phyloP scores from a whole-genome alignment of 179 eudicot species.

The Spergularia azorica region DNA sequence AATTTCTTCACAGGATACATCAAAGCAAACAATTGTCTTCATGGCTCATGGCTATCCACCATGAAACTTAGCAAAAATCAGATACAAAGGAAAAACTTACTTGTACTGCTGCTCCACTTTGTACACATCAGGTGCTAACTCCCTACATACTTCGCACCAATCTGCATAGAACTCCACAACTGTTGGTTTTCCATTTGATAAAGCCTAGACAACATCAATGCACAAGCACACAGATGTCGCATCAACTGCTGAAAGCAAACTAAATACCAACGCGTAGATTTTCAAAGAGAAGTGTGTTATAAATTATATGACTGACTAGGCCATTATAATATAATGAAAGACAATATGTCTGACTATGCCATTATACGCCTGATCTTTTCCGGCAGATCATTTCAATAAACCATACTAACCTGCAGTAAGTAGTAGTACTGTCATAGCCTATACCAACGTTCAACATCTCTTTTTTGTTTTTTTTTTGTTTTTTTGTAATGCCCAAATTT shows the following conservation, averaged over 20 bases:
- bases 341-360: no score
- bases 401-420: not conserved
- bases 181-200: conserved; percentile 91
- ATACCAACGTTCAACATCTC: no score
- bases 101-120: conserved; percentile 89
- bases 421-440: not conserved
- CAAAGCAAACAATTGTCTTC: no score
- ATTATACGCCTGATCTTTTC: no score
- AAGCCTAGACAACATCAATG: conserved; percentile 49
- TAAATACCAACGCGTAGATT: not conserved
- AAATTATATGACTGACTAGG: no score
- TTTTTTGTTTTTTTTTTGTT: no score
- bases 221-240: not conserved
- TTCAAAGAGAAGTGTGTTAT: no score
- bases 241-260: conserved; percentile 3
- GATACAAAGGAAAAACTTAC: conserved; percentile 34
- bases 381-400: not conserved
- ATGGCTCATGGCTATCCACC: not conserved
- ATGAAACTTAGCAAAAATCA: not conserved
- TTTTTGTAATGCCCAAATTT: no score
- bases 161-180: conserved; percentile 98
- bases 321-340: no score
- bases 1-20: no score
- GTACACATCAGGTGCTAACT: conserved; percentile 94
- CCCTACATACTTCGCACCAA: conserved; percentile 98